phyloP scores from a whole-genome alignment of 345 rosid species.

The Rhodamnia rubescens region DNA sequence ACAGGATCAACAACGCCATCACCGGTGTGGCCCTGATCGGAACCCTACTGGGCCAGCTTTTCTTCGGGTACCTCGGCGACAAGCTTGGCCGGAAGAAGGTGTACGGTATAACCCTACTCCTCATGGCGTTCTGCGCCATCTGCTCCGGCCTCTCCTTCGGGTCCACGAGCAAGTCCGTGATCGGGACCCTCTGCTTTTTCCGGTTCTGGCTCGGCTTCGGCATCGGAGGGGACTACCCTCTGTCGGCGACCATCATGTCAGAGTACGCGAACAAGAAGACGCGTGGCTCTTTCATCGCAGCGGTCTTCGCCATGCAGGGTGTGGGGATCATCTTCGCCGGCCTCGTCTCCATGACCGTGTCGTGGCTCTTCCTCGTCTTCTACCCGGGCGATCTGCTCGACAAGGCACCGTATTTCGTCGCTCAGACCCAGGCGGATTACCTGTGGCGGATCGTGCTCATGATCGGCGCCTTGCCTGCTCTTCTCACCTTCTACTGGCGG shows the following conservation, averaged over 20 bases:
- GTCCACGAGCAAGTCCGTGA: constrained; percentile 13
- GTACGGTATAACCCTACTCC: constrained; percentile 42
- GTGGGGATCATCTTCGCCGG: constrained; percentile 40
- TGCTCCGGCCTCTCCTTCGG: constrained; percentile 57
- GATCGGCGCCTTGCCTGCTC: constrained; percentile 41
- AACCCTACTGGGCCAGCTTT: constrained; percentile 36
- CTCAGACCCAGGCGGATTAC: constrained; percentile 28
- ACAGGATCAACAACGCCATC: constrained; percentile 16
- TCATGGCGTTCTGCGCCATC: constrained; percentile 43
- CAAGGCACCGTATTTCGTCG: neutral
- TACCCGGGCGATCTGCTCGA: neutral
- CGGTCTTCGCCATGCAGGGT: constrained; percentile 53
- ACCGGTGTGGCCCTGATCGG: constrained; percentile 45
- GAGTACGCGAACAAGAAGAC: constrained; percentile 49
- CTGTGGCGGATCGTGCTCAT: constrained; percentile 39
- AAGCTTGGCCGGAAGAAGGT: constrained; percentile 53
- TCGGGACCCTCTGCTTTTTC: constrained; percentile 49
- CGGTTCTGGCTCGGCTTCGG: constrained; percentile 77
- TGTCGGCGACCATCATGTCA: constrained; percentile 60
- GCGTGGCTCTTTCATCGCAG: constrained; percentile 36
- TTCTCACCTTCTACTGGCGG: constrained; percentile 34
- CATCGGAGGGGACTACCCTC: constrained; percentile 71
- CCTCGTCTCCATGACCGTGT: constrained; percentile 23
- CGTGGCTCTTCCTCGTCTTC: constrained; percentile 6
- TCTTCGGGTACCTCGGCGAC: constrained; percentile 59